Percentiles rank a stretch among this genome's conserved stretches.
Conservation (phyloP, 208 protist genomes). For the Crithidia acanthocephali region DNA sequence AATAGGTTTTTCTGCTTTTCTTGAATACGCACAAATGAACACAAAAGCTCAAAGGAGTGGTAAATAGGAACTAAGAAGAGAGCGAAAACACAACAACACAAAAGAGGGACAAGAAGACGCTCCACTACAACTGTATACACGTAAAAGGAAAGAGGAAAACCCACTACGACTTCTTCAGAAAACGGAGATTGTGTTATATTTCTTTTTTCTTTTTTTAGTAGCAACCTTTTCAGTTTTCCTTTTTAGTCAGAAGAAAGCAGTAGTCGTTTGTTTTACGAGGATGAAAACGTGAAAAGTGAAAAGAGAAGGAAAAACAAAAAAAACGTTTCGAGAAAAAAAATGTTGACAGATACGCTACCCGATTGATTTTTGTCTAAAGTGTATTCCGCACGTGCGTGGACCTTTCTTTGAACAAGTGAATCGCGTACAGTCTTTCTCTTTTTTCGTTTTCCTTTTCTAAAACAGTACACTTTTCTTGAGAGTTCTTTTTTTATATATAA, state of each 20-base stretch:
- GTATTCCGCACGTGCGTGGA: background rate
- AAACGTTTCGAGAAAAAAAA: background rate
- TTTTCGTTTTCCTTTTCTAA: conserved; percentile 3
- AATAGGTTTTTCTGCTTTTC: too few relatives aligned
- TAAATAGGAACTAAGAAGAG: background rate
- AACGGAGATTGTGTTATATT: too few relatives aligned
- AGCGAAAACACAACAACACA: background rate
- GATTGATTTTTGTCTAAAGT: too few relatives aligned
- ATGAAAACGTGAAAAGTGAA: background rate
- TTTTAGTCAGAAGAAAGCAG: background rate
- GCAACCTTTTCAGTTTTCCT: background rate
- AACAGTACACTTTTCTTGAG: too few relatives aligned
- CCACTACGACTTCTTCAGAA: background rate
- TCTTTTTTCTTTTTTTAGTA: background rate
- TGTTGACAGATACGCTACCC: too few relatives aligned
- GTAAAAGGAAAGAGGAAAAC: background rate
- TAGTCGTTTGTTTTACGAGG: background rate
- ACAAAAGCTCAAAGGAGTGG: too few relatives aligned
- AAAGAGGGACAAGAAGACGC: background rate
- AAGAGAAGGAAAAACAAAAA: conserved; percentile 17
- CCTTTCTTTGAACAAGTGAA: too few relatives aligned
- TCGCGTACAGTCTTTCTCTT: background rate
- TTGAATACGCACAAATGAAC: too few relatives aligned
- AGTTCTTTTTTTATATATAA: conserved; percentile 3
- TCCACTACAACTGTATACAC: background rate